Conservation (phyloP, 2,329 filamentous ascomycete species). For the Teratosphaeria pseudoeucalypti region DNA sequence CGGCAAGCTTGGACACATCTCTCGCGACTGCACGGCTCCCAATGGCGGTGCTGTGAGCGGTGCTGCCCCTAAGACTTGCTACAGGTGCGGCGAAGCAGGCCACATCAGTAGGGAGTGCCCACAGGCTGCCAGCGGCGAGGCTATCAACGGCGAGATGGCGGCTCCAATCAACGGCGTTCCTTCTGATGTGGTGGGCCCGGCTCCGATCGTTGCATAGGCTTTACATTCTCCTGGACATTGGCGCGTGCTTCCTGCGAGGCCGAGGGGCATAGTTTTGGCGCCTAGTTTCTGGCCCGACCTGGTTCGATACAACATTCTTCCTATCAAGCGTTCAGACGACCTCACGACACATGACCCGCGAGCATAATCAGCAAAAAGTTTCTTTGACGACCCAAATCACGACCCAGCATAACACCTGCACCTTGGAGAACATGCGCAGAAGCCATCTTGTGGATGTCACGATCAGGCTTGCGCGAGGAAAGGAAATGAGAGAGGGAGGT, state of each 20-base stretch:
- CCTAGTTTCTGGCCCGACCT: constrained; percentile 11
- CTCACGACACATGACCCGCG: constrained; percentile 16
- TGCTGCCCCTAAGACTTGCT: constrained; percentile 95
- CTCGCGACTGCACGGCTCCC: constrained; percentile 86
- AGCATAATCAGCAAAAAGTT: constrained; percentile 13
- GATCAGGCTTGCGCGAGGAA: constrained; percentile 1
- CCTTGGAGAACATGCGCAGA: constrained; percentile 10
- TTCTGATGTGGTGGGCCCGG: constrained; percentile 33
- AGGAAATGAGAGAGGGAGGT: constrained; percentile 4
- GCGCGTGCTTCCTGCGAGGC: constrained; percentile 5
- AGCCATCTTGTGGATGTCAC: constrained; percentile 15
- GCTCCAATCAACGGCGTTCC: constrained; percentile 21
- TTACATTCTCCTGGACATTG: not conserved
- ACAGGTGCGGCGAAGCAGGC: constrained; percentile 88
- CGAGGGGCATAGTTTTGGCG: constrained; percentile 4
- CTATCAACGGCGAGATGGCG: constrained; percentile 2
- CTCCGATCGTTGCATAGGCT: constrained; percentile 35
- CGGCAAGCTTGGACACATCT: constrained; percentile 90
- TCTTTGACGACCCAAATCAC: constrained; percentile 19
- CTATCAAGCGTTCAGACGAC: constrained; percentile 19
- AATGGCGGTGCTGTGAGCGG: constrained; percentile 86
- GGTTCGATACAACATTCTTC: constrained; percentile 3
- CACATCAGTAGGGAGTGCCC: constrained; percentile 96
- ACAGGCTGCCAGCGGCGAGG: constrained; percentile 41
- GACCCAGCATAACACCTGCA: constrained; percentile 11